Base-by-base conservation (phyloP, 2,329 filamentous ascomycete species). In the Sclerotinia borealis region DNA sequence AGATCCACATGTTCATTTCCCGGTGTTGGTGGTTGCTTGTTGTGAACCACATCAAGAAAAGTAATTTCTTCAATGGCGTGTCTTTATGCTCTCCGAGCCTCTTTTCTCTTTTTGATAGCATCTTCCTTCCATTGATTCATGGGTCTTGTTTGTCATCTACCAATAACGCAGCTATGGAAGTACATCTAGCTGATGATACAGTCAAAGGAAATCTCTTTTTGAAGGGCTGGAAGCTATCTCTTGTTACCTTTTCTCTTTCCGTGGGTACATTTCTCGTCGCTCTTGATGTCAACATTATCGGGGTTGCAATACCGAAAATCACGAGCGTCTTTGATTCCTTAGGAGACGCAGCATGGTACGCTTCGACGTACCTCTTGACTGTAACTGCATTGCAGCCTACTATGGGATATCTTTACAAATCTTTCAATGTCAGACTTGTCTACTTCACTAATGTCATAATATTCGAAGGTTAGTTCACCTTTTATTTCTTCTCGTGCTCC, bases 251-350 rank as follows among this genome's bases (percentile, higher is more conserved):
- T 27, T 55, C 51, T 19, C 51, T 55, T 27, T 55, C 31, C 7
- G 9, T 55, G 1, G 51, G 51, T 4, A 55, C 51, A 10, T 43
- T 55, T 29, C 51, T 55, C 19, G 51, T 55, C 36, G 51, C 51
- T n/a, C 34, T 55, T 22, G 51, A 55, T 29, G 27, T 36, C n/a
- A 55, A 31, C 15, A 55, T 63, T 9, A 63, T 63, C 25, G 36
- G 52, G 9, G 61, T 63, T 25, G 81, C 80, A 15, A 81, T 83
- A 47, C 81, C 81, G 31, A 79, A 78, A 66, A 83, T 83, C 68
- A 82, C 81, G 3, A 77, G 80, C 65, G 60, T 37, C 63, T 67
- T 15, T 71, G 66, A 54, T 41, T 72, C 11, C 22, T 72, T 83
- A 1, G 70, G 75, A 7, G 81, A 84, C 64, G 78, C 84, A 22